Evolutionary conservation across 148 eudicot species (phyloP).

Genomic region (Dysphania ambrosioides): DNA sequence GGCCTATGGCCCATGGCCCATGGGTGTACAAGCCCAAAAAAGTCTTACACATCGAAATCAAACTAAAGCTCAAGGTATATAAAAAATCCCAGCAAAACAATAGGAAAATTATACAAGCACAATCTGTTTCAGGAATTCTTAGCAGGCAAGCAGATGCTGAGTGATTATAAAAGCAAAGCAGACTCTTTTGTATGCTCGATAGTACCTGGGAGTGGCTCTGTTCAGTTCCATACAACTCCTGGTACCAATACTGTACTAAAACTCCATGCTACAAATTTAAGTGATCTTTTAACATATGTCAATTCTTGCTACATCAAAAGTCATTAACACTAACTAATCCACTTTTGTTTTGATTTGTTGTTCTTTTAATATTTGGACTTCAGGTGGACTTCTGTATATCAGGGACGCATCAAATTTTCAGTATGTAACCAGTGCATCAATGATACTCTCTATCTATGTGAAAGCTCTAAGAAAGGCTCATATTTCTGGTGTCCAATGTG

Average conservation of each 20-base stretch:
- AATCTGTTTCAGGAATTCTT: slow-evolving; percentile 56
- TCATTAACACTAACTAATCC: too few relatives aligned
- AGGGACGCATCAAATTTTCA: slow-evolving; percentile 72
- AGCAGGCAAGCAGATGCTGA: slow-evolving; percentile 49
- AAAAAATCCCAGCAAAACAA: too few relatives aligned
- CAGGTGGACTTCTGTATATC: slow-evolving; percentile 70
- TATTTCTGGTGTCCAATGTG: slow-evolving; percentile 51
- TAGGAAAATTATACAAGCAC: too few relatives aligned
- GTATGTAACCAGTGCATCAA: slow-evolving; percentile 59
- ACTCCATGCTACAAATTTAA: too few relatives aligned
- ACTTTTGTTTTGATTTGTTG: neutral
- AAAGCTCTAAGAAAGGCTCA: slow-evolving; percentile 46
- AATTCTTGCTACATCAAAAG: too few relatives aligned
- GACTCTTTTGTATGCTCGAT: slow-evolving; percentile 75
- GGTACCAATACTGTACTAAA: slow-evolving; percentile 30
- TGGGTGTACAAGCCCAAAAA: neutral
- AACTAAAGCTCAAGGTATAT: too few relatives aligned
- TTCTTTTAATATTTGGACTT: neutral
- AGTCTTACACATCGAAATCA: neutral
- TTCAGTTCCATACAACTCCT: slow-evolving; percentile 66
- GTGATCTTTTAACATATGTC: too few relatives aligned
- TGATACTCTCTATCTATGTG: slow-evolving; percentile 62
- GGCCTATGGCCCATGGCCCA: neutral
- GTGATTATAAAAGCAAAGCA: slow-evolving; percentile 56
- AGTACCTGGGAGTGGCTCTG: slow-evolving; percentile 69